Percentiles rank a stretch among this genome's conserved stretches.
These are phyloP conservation scores for Aphanomyces stellatus DNA, from an alignment of 352 stramenopile genomes.

Conservation along the genomic window DNA sequence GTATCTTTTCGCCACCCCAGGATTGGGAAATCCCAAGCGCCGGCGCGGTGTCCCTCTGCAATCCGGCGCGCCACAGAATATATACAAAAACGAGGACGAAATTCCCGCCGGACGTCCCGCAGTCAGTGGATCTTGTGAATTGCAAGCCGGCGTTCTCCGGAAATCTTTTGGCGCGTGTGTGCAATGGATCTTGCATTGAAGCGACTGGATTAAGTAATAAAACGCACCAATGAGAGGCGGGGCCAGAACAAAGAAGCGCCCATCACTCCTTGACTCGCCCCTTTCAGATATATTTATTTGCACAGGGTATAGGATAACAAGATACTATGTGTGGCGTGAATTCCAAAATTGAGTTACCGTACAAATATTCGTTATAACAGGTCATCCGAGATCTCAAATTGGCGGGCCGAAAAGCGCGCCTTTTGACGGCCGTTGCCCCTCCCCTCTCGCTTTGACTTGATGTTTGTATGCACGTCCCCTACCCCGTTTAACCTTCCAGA, in stretches of 20 bases:
- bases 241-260: neutral
- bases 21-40: too few species aligned
- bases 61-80: too few species aligned
- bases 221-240: neutral
- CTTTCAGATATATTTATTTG: neutral
- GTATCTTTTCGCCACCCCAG: too few species aligned
- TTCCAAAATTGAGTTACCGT: neutral
- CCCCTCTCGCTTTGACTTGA: slow-evolving; percentile 20
- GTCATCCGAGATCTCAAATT: neutral
- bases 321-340: neutral
- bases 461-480: slow-evolving; percentile 13
- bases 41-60: neutral
- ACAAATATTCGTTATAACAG: neutral
- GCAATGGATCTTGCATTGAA: slow-evolving; percentile 1
- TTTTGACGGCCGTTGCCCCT: neutral
- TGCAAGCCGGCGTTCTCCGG: neutral
- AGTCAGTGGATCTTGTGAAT: neutral
- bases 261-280: neutral
- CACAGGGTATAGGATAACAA: neutral
- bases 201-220: neutral
- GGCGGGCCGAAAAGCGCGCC: neutral
- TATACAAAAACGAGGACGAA: too few species aligned
- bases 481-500: slow-evolving; percentile 10
- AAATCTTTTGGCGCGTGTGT: neutral
- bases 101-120: too few species aligned